Base-by-base conservation (phyloP, 2,329 filamentous ascomycete genomes). In the Colletotrichum lupini region DNA sequence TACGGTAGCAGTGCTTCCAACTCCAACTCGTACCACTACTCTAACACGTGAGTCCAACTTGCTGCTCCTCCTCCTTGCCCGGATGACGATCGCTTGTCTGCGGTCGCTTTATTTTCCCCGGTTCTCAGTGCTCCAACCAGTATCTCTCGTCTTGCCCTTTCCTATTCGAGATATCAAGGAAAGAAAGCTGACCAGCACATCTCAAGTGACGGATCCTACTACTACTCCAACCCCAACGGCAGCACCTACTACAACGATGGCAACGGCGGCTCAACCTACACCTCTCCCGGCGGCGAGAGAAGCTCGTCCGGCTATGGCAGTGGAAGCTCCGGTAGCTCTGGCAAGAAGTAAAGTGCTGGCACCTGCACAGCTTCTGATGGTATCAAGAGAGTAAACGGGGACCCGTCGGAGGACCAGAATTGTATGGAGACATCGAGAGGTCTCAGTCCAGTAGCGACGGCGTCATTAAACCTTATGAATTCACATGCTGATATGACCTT, bases 161-260 rank as follows among this genome's bases (percentile, higher is more conserved):
- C 22, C 1, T 4, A 7, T 9, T 19, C 2, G 14, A 14, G 46
- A 30, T 4, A 6, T n/a, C 49, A 6, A 24, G 12, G 2, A 42
- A 22, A 9, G 16, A 5, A 28, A 14, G 55, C 59, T 72, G 49
- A 74, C 35, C 42, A 49, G 60, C 11, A n/a, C 28, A 46, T 72
- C 19, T 66, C 4, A 28, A 89, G 87, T 26, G 78, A 93, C 76
- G 91, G 92, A 49, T 93, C 91, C 1, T 94, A 94, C 86, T 93
- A 94, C 84, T 94, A 94, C 83, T 89, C 87, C 79, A 94, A 94
- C 83, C 82, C 91, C 58, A 88, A 92, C 75, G 91, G 91, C 16
- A 92, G 89, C 78, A 92, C 89, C 52, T 94, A 94, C 83, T 83
- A 93, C 86, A 92, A 93, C 81, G 81, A 86, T 76, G 91, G 91